Evolutionary conservation across 352 stramenopile species (phyloP).

Genomic region (Globisporangium carolinianum): DNA sequence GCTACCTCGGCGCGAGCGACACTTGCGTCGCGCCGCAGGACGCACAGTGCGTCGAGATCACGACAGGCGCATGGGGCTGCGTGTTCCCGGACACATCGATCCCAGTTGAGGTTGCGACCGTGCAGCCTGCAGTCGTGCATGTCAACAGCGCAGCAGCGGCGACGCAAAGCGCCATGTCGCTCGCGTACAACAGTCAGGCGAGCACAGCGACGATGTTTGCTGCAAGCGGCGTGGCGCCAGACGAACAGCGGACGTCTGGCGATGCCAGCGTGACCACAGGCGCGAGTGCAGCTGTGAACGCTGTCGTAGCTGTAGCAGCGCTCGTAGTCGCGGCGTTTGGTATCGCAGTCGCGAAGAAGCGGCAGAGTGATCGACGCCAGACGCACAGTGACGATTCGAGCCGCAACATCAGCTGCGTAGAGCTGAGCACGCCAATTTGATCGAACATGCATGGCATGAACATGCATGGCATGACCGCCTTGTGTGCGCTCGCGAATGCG

Average conservation of each 20-base stretch:
- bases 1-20: constrained; percentile 10
- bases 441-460: too few relatives aligned
- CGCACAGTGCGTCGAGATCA: constrained; percentile 28
- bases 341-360: constrained; percentile 11
- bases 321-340: constrained; percentile 7
- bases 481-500: background rate
- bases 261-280: background rate
- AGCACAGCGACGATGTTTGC: background rate
- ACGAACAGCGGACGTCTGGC: too few relatives aligned
- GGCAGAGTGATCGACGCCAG: background rate
- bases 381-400: constrained; percentile 1
- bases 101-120: background rate
- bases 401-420: constrained; percentile 5
- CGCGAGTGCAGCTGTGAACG: constrained; percentile 1
- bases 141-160: background rate
- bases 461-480: too few relatives aligned
- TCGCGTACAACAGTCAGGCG: background rate
- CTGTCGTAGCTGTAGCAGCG: constrained; percentile 4
- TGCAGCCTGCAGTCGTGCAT: background rate
- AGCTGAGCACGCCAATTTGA: constrained; percentile 10
- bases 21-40: constrained; percentile 32
- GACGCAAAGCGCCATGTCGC: background rate
- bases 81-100: constrained; percentile 16
- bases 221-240: too few relatives aligned
- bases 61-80: constrained; percentile 24